Percentiles rank a stretch among this genome's conserved stretches.
These are phyloP conservation scores for Rhodotorula graminis DNA, from an alignment of 768 basidiomycete genomes.

Conservation along the genomic window DNA sequence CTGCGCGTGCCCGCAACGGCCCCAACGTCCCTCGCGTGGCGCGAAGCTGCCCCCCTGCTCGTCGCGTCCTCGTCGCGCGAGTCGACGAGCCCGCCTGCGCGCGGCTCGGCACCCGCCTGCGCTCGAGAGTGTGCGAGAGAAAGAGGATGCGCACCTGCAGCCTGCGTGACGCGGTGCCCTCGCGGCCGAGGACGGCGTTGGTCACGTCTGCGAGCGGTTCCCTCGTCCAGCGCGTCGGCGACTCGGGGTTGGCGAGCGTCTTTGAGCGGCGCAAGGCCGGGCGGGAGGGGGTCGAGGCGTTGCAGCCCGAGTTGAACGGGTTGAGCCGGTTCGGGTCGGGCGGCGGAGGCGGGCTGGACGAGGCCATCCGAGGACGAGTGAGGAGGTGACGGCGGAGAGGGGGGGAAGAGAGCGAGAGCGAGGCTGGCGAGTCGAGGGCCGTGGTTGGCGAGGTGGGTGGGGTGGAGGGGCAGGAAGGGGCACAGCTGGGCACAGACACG, in stretches of 20 bases:
- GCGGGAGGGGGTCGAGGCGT: neutral
- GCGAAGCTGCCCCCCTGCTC: too few relatives aligned
- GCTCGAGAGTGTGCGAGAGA: too few relatives aligned
- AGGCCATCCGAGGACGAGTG: neutral
- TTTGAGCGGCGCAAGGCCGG: conserved; percentile 10
- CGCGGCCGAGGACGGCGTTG: conserved; percentile 11
- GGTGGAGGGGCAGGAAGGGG: neutral
- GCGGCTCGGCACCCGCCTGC: neutral
- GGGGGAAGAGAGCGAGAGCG: neutral
- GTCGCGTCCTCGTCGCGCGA: too few relatives aligned
- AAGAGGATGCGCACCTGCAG: conserved; percentile 1
- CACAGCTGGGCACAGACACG: too few relatives aligned
- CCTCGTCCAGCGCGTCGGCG: conserved; percentile 18
- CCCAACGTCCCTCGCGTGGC: too few relatives aligned
- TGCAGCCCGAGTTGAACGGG: neutral
- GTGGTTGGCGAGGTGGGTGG: neutral
- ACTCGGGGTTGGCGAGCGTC: conserved; percentile 27
- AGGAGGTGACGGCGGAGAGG: neutral
- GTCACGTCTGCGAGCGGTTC: conserved; percentile 30
- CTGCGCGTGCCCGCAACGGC: too few relatives aligned
- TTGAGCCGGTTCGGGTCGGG: conserved; percentile 14
- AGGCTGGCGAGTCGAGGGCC: too few relatives aligned
- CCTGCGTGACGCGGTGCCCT: neutral
- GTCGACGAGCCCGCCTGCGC: neutral
- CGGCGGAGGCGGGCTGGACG: conserved; percentile 17